Base-by-base conservation (phyloP, 2,329 filamentous ascomycete genomes). In the Plectosphaerella plurivora region DNA sequence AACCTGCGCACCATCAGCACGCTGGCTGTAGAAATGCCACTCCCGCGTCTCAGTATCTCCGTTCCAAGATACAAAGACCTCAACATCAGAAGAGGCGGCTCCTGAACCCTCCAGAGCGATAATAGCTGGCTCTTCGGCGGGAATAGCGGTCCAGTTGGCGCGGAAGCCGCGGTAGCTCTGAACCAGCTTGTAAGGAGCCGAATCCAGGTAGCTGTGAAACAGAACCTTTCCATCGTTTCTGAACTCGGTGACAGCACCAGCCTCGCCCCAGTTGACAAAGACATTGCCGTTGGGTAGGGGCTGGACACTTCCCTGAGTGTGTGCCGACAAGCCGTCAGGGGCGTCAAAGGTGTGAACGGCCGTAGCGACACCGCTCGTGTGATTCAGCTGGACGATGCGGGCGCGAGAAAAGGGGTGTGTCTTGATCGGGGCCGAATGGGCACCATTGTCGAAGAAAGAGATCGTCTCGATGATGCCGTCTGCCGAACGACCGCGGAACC, bases 11-110 rank as follows among this genome's bases (percentile, higher is more conserved):
- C 69, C 69, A 15, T 60, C 58, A 1, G 64, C 59, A 16, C 64
- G 66, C 2, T 65, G 59, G 4, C 69, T 71, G 59, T 73, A 79
- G 58, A 82, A 80, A 24, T 72, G 68, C 82, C 81, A 79, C 4
- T 51, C 41, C 3, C 59, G 64, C 0, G 73, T 74, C 59, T 74
- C 70, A 0, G 75, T 79, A 47, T 76, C 75, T 5, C 77, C 77
- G 52, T 79, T 79, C 77, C 76, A 80, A 5, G 75, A 81, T 2
- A 81, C 78, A 61, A 78, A 84, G 45, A 59, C 52, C 28, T 33
- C 28, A 33, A 33, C 28, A 9, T 12, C 11, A 7, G 35, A 12
- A 37, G 11, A n/a, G 1, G 55, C 56, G 9, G 61, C 58, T 14
- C 59, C 35, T 3, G 46, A 49, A 2, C 55, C 58, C 8, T 53